Evolutionary conservation across 768 basidiomycete species (phyloP).

Genomic region (Candolleomyces aberdarensis): DNA sequence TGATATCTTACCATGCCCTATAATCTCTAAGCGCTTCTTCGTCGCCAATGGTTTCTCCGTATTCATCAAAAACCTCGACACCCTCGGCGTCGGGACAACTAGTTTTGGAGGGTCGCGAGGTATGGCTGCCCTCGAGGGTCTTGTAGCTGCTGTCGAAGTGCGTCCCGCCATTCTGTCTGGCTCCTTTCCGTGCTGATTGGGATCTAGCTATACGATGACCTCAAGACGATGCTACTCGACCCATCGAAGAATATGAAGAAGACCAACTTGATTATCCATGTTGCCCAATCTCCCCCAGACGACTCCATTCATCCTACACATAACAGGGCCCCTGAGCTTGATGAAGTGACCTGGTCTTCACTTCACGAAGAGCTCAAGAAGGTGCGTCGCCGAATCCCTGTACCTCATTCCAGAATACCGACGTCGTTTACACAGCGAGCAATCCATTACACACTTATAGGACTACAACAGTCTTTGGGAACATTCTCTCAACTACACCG

Average conservation of each 20-base stretch:
- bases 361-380: constrained; percentile 61
- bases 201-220: constrained; percentile 41
- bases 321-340: constrained; percentile 47
- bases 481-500: constrained; percentile 20
- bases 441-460: constrained; percentile 34
- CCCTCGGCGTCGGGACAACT: constrained; percentile 57
- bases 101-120: constrained; percentile 46
- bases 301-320: constrained; percentile 48
- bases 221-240: constrained; percentile 14
- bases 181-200: not conserved
- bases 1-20: constrained; percentile 51
- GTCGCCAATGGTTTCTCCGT: too few relatives aligned
- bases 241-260: constrained; percentile 14
- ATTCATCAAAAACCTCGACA: constrained; percentile 24
- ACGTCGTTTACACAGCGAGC: constrained; percentile 41
- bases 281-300: constrained; percentile 59
- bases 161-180: constrained; percentile 7
- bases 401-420: not conserved
- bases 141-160: constrained; percentile 71
- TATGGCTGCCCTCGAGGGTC: constrained; percentile 68
- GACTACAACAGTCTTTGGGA: not conserved
- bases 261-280: constrained; percentile 52
- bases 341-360: constrained; percentile 56
- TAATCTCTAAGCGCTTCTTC: constrained; percentile 61
- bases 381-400: constrained; percentile 29